These are phyloP conservation scores for Lyophyllum shimeji DNA, from an alignment of 768 basidiomycete species.

Conservation along the genomic window DNA sequence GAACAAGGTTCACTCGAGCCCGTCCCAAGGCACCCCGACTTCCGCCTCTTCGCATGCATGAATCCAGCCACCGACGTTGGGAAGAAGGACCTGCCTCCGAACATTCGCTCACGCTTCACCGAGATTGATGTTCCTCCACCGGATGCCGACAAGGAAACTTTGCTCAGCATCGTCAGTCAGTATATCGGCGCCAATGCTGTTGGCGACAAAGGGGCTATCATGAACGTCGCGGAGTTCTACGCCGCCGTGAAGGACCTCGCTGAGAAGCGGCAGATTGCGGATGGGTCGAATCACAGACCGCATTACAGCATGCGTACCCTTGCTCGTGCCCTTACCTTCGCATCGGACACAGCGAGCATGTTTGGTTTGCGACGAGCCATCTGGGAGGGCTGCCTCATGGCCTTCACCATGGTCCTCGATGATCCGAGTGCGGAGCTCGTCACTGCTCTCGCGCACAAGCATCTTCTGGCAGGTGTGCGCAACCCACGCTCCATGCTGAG, in stretches of 20 bases:
- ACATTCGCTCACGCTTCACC: constrained; percentile 89
- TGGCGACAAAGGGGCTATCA: constrained; percentile 82
- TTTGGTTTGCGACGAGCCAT: constrained; percentile 85
- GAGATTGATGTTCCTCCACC: constrained; percentile 96
- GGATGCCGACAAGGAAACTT: constrained; percentile 87
- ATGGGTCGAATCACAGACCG: constrained; percentile 89
- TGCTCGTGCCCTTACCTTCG: constrained; percentile 86
- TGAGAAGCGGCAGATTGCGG: constrained; percentile 76
- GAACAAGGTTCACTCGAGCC: constrained; percentile 92
- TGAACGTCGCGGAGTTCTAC: constrained; percentile 94
- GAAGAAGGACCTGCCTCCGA: constrained; percentile 93
- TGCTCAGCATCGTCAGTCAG: constrained; percentile 82
- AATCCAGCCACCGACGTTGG: constrained; percentile 99
- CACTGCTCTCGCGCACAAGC: constrained; percentile 65
- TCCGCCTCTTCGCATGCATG: constrained; percentile 98
- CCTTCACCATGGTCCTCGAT: constrained; percentile 95
- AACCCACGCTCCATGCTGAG: constrained; percentile 76
- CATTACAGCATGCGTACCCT: constrained; percentile 98
- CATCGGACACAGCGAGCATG: constrained; percentile 71
- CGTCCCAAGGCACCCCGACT: constrained; percentile 89
- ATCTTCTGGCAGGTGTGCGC: constrained; percentile 76
- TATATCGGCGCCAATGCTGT: constrained; percentile 85
- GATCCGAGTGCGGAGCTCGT: constrained; percentile 66
- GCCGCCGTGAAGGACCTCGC: constrained; percentile 74
- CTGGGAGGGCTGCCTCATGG: constrained; percentile 98